These are phyloP conservation scores for Penicillium dipodomyicola DNA, from an alignment of 495 filamentous ascomycete genomes.

Conservation along the genomic window DNA sequence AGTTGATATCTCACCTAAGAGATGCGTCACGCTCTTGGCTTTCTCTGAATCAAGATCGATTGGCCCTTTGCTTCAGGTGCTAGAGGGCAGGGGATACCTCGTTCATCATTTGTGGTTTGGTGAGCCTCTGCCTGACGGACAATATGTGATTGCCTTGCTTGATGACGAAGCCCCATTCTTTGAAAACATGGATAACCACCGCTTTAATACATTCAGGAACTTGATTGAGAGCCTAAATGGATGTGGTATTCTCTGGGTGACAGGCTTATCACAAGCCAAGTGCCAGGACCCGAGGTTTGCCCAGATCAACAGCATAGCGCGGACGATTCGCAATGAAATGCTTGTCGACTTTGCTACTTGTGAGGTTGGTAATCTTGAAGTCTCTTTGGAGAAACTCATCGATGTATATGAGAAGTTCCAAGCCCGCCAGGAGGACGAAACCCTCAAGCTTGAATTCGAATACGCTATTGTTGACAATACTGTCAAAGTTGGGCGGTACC, in stretches of 20 bases:
- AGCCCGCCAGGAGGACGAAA: background rate
- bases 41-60: background rate
- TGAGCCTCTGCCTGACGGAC: slow-evolving; percentile 15
- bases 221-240: slow-evolving; percentile 1
- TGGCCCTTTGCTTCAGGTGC: background rate
- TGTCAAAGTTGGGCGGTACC: slow-evolving; percentile 26
- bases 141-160: slow-evolving; percentile 38
- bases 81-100: slow-evolving; percentile 15
- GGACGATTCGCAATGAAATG: slow-evolving; percentile 43
- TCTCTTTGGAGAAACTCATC: slow-evolving; percentile 11
- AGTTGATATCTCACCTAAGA: background rate
- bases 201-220: slow-evolving; percentile 24
- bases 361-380: slow-evolving; percentile 35
- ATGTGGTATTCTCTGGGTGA: slow-evolving; percentile 35
- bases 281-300: slow-evolving; percentile 40
- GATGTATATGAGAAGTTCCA: slow-evolving; percentile 29
- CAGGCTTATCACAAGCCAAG: slow-evolving; percentile 27
- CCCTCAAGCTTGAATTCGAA: slow-evolving; percentile 32
- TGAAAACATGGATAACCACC: slow-evolving; percentile 20
- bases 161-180: slow-evolving; percentile 38
- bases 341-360: slow-evolving; percentile 40
- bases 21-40: background rate
- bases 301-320: slow-evolving; percentile 38
- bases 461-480: slow-evolving; percentile 26
- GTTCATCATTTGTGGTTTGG: slow-evolving; percentile 22